A percentile compares a stretch with the other conserved stretches of the same genome.
These are phyloP conservation scores for Cladobotryum protrusum DNA, from an alignment of 2,329 filamentous ascomycete species.

Conservation along the genomic window DNA sequence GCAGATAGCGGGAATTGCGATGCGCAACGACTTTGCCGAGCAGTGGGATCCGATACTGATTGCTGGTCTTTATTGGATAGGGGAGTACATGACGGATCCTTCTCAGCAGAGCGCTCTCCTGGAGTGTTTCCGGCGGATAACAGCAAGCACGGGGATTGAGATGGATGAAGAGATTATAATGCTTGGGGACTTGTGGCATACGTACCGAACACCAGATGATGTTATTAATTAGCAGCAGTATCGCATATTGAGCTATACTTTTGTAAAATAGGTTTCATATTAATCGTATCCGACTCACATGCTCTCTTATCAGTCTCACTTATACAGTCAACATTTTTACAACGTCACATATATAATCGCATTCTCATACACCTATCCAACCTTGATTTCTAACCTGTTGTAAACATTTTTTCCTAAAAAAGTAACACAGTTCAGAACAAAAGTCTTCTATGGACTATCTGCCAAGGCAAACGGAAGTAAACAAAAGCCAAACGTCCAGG, in stretches of 20 bases:
- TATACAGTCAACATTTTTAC: neutral
- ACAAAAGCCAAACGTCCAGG: too few species aligned
- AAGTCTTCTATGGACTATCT: too few species aligned
- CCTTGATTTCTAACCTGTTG: too few species aligned
- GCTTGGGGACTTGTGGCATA: slow-evolving; percentile 9
- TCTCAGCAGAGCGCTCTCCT: slow-evolving; percentile 20
- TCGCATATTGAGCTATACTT: neutral
- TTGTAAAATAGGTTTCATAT: too few species aligned
- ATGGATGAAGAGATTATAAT: slow-evolving; percentile 12
- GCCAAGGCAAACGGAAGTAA: too few species aligned
- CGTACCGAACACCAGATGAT: neutral
- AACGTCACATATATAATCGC: neutral
- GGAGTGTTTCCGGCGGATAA: slow-evolving; percentile 14
- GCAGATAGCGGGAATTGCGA: slow-evolving; percentile 22
- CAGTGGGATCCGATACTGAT: slow-evolving; percentile 28
- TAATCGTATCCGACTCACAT: too few species aligned
- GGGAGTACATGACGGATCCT: slow-evolving; percentile 21
- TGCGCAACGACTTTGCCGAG: slow-evolving; percentile 24
- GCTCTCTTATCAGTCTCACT: too few species aligned
- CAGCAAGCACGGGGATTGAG: slow-evolving; percentile 13
- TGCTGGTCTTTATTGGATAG: slow-evolving; percentile 20
- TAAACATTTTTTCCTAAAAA: too few species aligned
- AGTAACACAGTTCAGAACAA: too few species aligned
- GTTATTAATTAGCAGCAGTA: neutral
- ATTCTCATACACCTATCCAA: too few species aligned